Percentiles rank a stretch among this genome's conserved stretches.
These are phyloP conservation scores for Lepraria neglecta DNA, from an alignment of 495 filamentous ascomycete species.

Conservation along the genomic window DNA sequence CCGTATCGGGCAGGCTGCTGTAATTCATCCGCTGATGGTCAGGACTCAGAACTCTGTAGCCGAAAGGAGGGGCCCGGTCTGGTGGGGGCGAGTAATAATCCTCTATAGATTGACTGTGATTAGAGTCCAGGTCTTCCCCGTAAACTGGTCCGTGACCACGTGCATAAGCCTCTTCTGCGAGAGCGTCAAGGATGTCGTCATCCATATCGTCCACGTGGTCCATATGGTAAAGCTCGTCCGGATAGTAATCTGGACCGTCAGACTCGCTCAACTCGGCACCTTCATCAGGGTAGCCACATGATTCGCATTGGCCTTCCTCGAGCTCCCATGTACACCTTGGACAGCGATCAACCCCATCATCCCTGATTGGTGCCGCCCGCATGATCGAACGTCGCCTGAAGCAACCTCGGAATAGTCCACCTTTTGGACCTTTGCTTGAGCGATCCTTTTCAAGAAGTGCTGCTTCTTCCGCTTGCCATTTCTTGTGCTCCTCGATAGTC, in stretches of 20 bases:
- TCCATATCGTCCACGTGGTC: neutral
- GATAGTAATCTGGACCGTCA: constrained; percentile 12
- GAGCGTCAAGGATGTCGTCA: neutral
- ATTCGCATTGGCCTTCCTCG: constrained; percentile 47
- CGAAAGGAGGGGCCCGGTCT: neutral
- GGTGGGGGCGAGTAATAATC: constrained; percentile 5
- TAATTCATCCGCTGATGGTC: neutral
- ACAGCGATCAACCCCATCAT: constrained; percentile 56
- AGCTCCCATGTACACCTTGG: constrained; percentile 62
- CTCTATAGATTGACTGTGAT: neutral
- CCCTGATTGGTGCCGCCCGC: constrained; percentile 39
- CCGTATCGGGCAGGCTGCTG: constrained; percentile 11
- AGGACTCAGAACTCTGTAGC: neutral
- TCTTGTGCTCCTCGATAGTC: constrained; percentile 52
- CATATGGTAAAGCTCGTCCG: constrained; percentile 12
- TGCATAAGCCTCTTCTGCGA: constrained; percentile 5
- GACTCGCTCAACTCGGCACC: constrained; percentile 4
- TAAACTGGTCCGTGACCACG: neutral
- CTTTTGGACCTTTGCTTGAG: constrained; percentile 41
- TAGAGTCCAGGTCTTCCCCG: neutral
- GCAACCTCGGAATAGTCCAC: constrained; percentile 57
- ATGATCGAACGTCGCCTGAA: constrained; percentile 41
- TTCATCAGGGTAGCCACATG: constrained; percentile 42
- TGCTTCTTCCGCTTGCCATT: constrained; percentile 53
- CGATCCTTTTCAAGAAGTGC: constrained; percentile 46